Percentiles rank a stretch among this genome's conserved stretches.
Conservation (phyloP, 768 basidiomycete genomes). For the Hericium coralloides region DNA sequence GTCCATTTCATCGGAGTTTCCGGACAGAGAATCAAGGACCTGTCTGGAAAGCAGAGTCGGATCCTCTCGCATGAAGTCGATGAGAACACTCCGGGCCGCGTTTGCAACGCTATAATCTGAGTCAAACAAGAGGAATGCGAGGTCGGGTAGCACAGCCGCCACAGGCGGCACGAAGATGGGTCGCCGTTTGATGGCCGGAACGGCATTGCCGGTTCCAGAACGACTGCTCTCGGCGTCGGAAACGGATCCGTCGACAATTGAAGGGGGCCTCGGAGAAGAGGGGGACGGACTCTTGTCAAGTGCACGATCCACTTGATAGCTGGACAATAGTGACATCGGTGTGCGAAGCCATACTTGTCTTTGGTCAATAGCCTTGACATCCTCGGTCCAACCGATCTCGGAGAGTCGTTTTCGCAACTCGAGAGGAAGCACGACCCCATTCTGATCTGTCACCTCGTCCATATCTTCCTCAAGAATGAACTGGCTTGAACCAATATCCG, state of each 20-base stretch:
- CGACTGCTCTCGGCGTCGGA: constrained; percentile 21
- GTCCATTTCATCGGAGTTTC: constrained; percentile 37
- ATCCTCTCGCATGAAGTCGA: constrained; percentile 70
- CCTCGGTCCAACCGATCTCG: constrained; percentile 71
- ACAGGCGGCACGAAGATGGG: constrained; percentile 61
- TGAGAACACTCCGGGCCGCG: constrained; percentile 44
- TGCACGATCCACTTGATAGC: constrained; percentile 43
- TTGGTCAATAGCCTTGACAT: constrained; percentile 39
- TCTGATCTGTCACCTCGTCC: constrained; percentile 37
- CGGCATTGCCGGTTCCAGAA: constrained; percentile 13
- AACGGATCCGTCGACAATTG: not conserved
- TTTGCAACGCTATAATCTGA: constrained; percentile 43
- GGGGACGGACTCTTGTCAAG: constrained; percentile 17
- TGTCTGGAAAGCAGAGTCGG: constrained; percentile 57
- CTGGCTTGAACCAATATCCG: constrained; percentile 59
- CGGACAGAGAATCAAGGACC: constrained; percentile 48
- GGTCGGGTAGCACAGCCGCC: constrained; percentile 41
- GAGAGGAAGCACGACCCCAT: constrained; percentile 39
- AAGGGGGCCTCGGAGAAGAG: constrained; percentile 9
- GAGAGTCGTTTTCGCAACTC: constrained; percentile 58
- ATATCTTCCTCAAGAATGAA: constrained; percentile 48
- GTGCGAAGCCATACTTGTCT: constrained; percentile 50
- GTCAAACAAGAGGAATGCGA: constrained; percentile 47
- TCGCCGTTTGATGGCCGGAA: constrained; percentile 41
- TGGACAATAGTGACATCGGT: constrained; percentile 59